Percentiles rank a stretch among this genome's conserved stretches.
phyloP scores from a whole-genome alignment of 805 yeast species.

The Candida chauliodis region DNA sequence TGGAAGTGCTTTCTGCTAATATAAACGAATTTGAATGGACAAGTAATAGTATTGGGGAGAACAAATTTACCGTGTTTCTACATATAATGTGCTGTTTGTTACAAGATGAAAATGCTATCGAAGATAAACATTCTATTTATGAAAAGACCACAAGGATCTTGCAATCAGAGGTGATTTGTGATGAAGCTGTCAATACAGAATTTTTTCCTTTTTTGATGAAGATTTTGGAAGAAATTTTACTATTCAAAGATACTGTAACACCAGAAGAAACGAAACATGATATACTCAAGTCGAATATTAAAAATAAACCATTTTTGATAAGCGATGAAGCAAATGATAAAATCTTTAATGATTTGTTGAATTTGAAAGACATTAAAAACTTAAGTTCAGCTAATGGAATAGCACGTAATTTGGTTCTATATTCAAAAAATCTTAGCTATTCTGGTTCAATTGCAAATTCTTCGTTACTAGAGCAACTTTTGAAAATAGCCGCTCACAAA shows the following conservation, averaged over 20 bases:
- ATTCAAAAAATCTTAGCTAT: constrained; percentile 42
- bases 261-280: constrained; percentile 28
- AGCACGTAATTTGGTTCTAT: constrained; percentile 53
- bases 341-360: constrained; percentile 44
- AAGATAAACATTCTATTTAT: constrained; percentile 12
- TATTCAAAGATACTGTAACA: constrained; percentile 49
- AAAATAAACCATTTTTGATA: constrained; percentile 14
- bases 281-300: constrained; percentile 9
- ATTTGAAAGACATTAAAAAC: constrained; percentile 36
- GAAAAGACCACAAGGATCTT: constrained; percentile 36
- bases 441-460: constrained; percentile 44
- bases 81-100: constrained; percentile 8
- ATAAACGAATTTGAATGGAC: constrained; percentile 1
- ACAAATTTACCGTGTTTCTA: constrained; percentile 7
- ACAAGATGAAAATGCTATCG: constrained; percentile 3
- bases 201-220: constrained; percentile 62
- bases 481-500: constrained; percentile 1
- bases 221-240: constrained; percentile 52
- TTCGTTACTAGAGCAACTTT: constrained; percentile 35
- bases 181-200: constrained; percentile 26
- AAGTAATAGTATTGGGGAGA: background rate
- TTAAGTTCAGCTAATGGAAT: constrained; percentile 50
- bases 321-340: constrained; percentile 18
- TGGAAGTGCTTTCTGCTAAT: background rate
- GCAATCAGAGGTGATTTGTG: constrained; percentile 24